phyloP scores from a whole-genome alignment of 148 eudicot genomes.

The Rhododendron simsii region DNA sequence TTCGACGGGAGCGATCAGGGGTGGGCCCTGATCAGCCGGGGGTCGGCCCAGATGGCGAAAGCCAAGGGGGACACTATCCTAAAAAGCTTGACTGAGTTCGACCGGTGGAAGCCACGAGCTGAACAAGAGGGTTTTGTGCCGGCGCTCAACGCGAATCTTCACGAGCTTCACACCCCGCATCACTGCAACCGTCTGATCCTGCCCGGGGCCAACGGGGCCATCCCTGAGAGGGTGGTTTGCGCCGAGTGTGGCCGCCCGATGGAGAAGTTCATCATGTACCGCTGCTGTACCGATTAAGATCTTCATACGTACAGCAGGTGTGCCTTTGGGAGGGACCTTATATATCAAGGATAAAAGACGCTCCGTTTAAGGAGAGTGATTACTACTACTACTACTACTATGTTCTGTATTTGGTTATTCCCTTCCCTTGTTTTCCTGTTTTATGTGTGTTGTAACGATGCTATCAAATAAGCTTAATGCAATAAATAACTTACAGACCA shows the following conservation, averaged over 20 bases:
- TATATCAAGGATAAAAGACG: not conserved
- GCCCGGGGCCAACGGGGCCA: slow-evolving; percentile 47
- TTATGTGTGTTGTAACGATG: not conserved
- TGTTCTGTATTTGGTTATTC: not conserved
- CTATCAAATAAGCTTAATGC: not conserved
- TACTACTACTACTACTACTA: not conserved
- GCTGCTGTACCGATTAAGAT: slow-evolving; percentile 72
- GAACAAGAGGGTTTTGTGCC: slow-evolving; percentile 44
- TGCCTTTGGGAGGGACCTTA: not conserved
- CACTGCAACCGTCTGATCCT: slow-evolving; percentile 81
- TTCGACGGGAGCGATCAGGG: slow-evolving; percentile 71
- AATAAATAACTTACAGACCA: no score
- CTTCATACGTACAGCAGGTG: not conserved
- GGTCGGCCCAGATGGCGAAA: slow-evolving; percentile 46
- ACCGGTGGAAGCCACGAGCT: slow-evolving; percentile 47
- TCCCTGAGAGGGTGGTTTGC: slow-evolving; percentile 55
- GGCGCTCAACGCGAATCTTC: slow-evolving; percentile 43
- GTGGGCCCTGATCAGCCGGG: slow-evolving; percentile 70
- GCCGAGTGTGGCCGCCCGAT: slow-evolving; percentile 72
- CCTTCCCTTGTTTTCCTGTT: not conserved
- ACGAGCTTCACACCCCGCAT: slow-evolving; percentile 50
- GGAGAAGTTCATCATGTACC: slow-evolving; percentile 92
- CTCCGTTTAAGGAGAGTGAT: not conserved
- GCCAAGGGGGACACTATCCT: slow-evolving; percentile 43
- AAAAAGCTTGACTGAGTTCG: slow-evolving; percentile 32